Base-by-base conservation (phyloP, 371 early-diverging fungal genomes). In the Neoconidiobolus thromboides region DNA sequence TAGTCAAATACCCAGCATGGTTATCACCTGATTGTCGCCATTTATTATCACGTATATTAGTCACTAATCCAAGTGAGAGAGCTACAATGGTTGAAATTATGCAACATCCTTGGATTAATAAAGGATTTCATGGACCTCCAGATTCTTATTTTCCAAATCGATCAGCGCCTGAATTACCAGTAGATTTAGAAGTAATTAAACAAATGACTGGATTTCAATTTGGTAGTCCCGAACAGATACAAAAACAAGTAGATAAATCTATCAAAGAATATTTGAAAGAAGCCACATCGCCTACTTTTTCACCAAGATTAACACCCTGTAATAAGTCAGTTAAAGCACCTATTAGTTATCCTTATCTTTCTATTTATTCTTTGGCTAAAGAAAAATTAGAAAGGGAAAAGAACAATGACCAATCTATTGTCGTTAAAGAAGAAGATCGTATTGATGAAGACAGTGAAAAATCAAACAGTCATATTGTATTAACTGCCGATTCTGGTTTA, bases 131-230 rank as follows among this genome's bases (percentile, higher is more conserved):
- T 40, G 72, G 63, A 0, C 78, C 76, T 0, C 76, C 80, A 15
- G 76, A 81, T 36, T 84, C 77, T 64, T 76, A 78, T 61, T 54
- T 86, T 15, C 89, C 89, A 0, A 67, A 72, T 38, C 77, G 92
- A 46, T 65, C 65, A 44, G 87, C 89, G 6, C 68, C 91, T 12
- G 68, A 71, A 0, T 61, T 81, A 38, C 85, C 87, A 0, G 68
- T 89, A 1, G 86, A 93, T 61, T 70, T 73, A 59, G 81, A 79
- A 12, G 83, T 91, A 1, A 73, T 93, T 40, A 74, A 76, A 9
- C 80, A 82, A 12, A 90, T 93, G 87, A 74, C 80, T 1, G 93
- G 89, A 0, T 93, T 91, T 68, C 89, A 89, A n/a, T 88, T 91
- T 74, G 91, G 91, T 38, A 70, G 80, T 0, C 80, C 80, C 50